Evolutionary conservation across 148 eudicot species (phyloP).

Genomic region (Vaccinium myrtillus): DNA sequence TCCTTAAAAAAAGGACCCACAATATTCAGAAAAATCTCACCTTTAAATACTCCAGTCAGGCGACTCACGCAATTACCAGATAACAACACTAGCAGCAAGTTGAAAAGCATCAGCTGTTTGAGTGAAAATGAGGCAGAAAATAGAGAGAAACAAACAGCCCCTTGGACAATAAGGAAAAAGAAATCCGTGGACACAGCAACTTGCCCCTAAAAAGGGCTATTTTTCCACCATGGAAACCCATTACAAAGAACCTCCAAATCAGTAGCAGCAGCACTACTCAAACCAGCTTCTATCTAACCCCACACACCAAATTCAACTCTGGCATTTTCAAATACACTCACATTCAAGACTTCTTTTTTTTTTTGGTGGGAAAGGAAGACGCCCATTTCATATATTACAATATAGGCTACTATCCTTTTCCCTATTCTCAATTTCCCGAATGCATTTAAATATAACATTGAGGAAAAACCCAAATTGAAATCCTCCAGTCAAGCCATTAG

Average conservation of each 20-base stretch:
- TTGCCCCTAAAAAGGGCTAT: neutral
- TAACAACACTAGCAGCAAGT: conserved; percentile 20
- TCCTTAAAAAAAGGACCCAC: neutral
- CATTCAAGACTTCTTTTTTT: neutral
- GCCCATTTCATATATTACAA: conserved; percentile 7
- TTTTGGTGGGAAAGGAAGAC: neutral
- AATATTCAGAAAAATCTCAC: neutral
- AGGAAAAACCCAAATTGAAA: neutral
- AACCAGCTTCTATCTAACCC: neutral
- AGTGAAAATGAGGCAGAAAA: neutral
- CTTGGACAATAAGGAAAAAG: neutral
- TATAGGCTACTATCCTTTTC: neutral
- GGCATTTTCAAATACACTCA: neutral
- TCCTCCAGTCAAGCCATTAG: conserved; percentile 12
- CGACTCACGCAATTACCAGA: conserved; percentile 21
- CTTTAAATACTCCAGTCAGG: neutral
- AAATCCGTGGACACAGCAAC: neutral
- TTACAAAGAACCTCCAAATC: neutral
- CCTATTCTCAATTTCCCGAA: conserved; percentile 4
- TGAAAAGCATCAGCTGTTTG: conserved; percentile 27
- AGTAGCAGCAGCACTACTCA: neutral
- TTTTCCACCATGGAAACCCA: neutral
- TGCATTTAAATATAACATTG: neutral
- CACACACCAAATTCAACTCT: neutral
- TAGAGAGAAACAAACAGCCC: neutral